These are phyloP conservation scores for Phascolomyces articulosus DNA, from an alignment of 371 early-diverging fungal genomes.

Conservation along the genomic window DNA sequence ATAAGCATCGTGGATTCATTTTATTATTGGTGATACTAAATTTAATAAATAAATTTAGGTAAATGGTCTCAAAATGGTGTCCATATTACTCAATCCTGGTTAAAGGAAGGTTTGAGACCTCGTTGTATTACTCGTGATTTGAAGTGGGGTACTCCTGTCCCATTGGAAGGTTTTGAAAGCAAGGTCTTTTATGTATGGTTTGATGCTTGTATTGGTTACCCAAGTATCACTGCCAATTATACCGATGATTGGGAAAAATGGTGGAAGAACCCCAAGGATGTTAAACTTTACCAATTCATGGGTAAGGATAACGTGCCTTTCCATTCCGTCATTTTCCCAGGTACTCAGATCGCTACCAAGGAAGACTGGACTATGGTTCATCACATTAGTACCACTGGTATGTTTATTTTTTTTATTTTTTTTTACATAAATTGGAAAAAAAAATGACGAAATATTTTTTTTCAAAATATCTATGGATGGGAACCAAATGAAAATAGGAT, in stretches of 20 bases:
- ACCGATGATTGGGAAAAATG: conserved; percentile 94
- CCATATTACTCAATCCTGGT: conserved; percentile 95
- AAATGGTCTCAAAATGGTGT: conserved; percentile 94
- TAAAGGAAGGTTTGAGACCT: conserved; percentile 94
- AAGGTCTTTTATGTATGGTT: conserved; percentile 99
- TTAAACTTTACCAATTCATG: conserved; percentile 99
- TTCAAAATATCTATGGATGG: too few relatives aligned
- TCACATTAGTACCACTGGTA: conserved; percentile 93
- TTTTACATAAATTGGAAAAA: too few relatives aligned
- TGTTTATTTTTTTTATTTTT: conserved; percentile 8
- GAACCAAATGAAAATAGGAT: background rate
- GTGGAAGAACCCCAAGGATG: conserved; percentile 98
- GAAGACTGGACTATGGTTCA: conserved; percentile 93
- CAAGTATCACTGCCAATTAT: conserved; percentile 96
- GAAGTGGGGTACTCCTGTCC: conserved; percentile 99
- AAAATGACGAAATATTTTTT: too few relatives aligned
- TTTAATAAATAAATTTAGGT: conserved; percentile 24
- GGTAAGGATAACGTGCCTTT: conserved; percentile 99
- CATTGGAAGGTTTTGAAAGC: conserved; percentile 83
- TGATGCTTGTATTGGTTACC: conserved; percentile 99
- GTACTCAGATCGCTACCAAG: conserved; percentile 85
- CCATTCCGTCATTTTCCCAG: conserved; percentile 99
- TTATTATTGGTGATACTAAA: background rate
- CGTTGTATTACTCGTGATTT: conserved; percentile 99
- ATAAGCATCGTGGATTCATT: background rate